Base-by-base conservation (phyloP, 805 yeast genomes). In the Lachancea nothofagi region DNA sequence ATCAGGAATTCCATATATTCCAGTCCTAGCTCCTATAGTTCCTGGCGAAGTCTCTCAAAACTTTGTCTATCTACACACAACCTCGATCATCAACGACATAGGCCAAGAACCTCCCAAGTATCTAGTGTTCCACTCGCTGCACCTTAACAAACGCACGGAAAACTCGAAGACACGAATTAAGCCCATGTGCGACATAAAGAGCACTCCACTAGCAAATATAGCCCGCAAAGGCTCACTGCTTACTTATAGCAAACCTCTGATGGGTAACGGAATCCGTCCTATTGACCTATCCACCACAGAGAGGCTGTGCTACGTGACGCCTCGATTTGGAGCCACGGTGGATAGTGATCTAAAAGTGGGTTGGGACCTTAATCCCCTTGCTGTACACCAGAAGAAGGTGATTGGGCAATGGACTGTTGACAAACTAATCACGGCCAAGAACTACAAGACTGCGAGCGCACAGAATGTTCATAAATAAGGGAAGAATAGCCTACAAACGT, bases 241-340 rank as follows among this genome's bases (percentile, higher is more conserved):
- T 29, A 77, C 90, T 0, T 89, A 83, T 61, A 87, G 97, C 20
- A 90, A 89, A 55, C 97, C 97, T 0, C 64, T 90, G 38, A 49
- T 57, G 4, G 95, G 95, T 0, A 83, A 85, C 40, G 96, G 96
- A 2, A 77, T 86, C 54, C 94, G 87, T 1, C 94, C 95, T 2
- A 81, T 80, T 53, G 68, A 72, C 47, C 53, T 84, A 12, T 66
- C 77, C 3, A 66, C 83, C 0, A 75, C 79, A 2, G 82, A 80
- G 52, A 69, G 96, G 49, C 89, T 83, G 53, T 85, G 94, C 50
- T 89, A 86, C 64, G 96, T 89, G 12, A 80, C 87, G 36, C 97
- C 97, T 1, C 66, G 96, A 41, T 78, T 84, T 55, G 97, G 97
- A 3, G 89, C 94, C 8, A 72, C 78, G 5, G 69, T 81, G 30